Percentiles rank a stretch among this genome's conserved stretches.
phyloP scores from a whole-genome alignment of 768 basidiomycete species.

The Tricholoma flavovirens region DNA sequence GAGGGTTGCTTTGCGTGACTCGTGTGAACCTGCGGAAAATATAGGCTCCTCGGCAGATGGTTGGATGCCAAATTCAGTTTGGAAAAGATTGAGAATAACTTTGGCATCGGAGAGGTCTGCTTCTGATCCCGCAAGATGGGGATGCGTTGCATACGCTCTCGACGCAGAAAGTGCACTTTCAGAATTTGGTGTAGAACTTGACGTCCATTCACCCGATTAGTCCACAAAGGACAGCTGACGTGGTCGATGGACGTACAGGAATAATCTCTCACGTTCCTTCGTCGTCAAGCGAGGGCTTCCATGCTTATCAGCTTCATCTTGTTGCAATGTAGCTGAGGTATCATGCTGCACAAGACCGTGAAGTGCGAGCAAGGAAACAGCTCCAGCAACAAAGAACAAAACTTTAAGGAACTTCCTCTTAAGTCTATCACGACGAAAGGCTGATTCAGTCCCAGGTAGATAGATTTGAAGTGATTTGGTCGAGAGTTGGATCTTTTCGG shows the following conservation, averaged over 20 bases:
- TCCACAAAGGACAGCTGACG: neutral
- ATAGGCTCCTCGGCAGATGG: slow-evolving; percentile 44
- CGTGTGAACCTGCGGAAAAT: slow-evolving; percentile 62
- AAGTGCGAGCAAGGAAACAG: slow-evolving; percentile 7
- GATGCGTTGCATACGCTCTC: slow-evolving; percentile 55
- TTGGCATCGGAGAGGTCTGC: slow-evolving; percentile 62
- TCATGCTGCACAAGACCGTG: slow-evolving; percentile 2
- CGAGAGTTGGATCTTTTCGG: slow-evolving; percentile 6
- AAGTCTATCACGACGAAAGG: neutral
- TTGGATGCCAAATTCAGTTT: slow-evolving; percentile 52
- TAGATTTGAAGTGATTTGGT: slow-evolving; percentile 10
- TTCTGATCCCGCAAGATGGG: slow-evolving; percentile 65
- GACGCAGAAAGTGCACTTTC: slow-evolving; percentile 56
- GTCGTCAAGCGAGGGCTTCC: slow-evolving; percentile 4
- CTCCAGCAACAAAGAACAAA: slow-evolving; percentile 2
- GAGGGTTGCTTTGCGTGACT: slow-evolving; percentile 65
- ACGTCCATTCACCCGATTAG: neutral
- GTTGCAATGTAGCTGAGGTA: neutral
- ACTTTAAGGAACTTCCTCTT: slow-evolving; percentile 8
- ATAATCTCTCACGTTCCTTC: slow-evolving; percentile 16
- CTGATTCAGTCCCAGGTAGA: slow-evolving; percentile 4
- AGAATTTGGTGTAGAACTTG: slow-evolving; percentile 49
- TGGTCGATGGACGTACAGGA: slow-evolving; percentile 13
- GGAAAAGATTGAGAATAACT: slow-evolving; percentile 61
- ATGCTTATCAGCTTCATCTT: neutral